Conservation (phyloP, 345 rosid species). For the Brassica napus region Da-Ae NC_063442.1:6255001-6255500, state of each 20-base stretch:
- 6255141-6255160: slow-evolving; percentile 43
- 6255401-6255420: slow-evolving; percentile 62
- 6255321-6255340: slow-evolving; percentile 77
- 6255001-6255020: slow-evolving; percentile 42
- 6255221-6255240: slow-evolving; percentile 65
- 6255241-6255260: slow-evolving; percentile 58
- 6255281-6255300: slow-evolving; percentile 73
- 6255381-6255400: slow-evolving; percentile 48
- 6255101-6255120: slow-evolving; percentile 84
- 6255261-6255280: slow-evolving; percentile 61
- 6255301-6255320: slow-evolving; percentile 68
- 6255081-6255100: slow-evolving; percentile 84
- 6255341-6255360: slow-evolving; percentile 71
- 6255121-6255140: slow-evolving; percentile 73
- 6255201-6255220: slow-evolving; percentile 20
- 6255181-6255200: neutral
- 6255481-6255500: slow-evolving; percentile 69
- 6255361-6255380: slow-evolving; percentile 45
- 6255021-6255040: slow-evolving; percentile 48
- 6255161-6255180: neutral
- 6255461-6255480: slow-evolving; percentile 56
- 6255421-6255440: slow-evolving; percentile 52
- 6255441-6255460: slow-evolving; percentile 59
- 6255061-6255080: slow-evolving; percentile 66
- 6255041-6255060: slow-evolving; percentile 49